A percentile compares a stretch with the other conserved stretches of the same genome.
These are phyloP conservation scores for Elsinoe perseae DNA, from an alignment of 2,329 filamentous ascomycete genomes.

Conservation along the genomic window DNA sequence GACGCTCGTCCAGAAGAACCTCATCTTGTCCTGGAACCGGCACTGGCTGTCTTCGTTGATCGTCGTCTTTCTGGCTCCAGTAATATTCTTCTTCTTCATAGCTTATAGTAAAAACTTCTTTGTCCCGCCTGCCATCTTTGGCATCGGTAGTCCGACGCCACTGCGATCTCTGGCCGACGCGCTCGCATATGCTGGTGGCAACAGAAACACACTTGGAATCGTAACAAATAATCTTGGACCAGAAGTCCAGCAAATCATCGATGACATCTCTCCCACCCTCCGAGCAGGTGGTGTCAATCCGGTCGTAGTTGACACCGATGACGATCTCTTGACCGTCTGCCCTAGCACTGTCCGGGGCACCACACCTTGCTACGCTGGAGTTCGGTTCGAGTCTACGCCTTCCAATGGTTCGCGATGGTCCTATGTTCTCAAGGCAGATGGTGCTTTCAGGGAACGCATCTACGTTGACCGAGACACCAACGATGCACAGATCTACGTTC, in stretches of 20 bases:
- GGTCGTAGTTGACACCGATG: slow-evolving; percentile 46
- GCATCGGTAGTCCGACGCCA: slow-evolving; percentile 56
- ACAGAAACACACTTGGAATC: slow-evolving; percentile 64
- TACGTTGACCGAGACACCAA: slow-evolving; percentile 59
- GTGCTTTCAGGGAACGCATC: slow-evolving; percentile 58
- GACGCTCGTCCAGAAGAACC: slow-evolving; percentile 51
- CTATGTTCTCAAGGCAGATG: slow-evolving; percentile 74
- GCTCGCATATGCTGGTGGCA: slow-evolving; percentile 47
- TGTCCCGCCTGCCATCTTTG: slow-evolving; percentile 65
- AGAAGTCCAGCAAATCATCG: slow-evolving; percentile 64
- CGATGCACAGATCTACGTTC: slow-evolving; percentile 65
- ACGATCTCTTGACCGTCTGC: slow-evolving; percentile 56
- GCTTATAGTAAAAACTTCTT: slow-evolving; percentile 68
- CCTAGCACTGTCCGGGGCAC: slow-evolving; percentile 51
- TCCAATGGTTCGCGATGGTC: slow-evolving; percentile 72
- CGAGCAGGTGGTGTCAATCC: slow-evolving; percentile 49
- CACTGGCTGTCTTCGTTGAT: slow-evolving; percentile 48
- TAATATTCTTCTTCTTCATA: slow-evolving; percentile 44
- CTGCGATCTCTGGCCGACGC: slow-evolving; percentile 60
- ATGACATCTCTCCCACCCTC: slow-evolving; percentile 52
- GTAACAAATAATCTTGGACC: slow-evolving; percentile 68
- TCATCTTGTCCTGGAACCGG: slow-evolving; percentile 47
- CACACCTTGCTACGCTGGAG: slow-evolving; percentile 63
- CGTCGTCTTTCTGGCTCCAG: slow-evolving; percentile 49
- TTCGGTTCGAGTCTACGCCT: slow-evolving; percentile 69